Evolutionary conservation across 768 basidiomycete species (phyloP).

Genomic region (Kwoniella pini): DNA sequence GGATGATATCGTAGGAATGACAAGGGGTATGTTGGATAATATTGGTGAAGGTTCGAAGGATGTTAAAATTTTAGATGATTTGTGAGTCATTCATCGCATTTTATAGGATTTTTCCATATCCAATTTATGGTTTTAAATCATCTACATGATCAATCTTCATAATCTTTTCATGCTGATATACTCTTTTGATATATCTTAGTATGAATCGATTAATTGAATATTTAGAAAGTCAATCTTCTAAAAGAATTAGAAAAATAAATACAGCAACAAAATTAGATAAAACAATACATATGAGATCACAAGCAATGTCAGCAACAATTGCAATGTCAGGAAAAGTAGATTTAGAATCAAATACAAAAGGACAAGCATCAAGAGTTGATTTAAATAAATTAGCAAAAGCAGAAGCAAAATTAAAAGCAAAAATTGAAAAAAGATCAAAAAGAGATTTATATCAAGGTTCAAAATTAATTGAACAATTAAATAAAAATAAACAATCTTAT

Average conservation of each 20-base stretch:
- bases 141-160: too few species aligned
- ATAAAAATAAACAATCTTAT: conserved; percentile 95
- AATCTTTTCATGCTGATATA: too few species aligned
- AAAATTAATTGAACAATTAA: conserved; percentile 80
- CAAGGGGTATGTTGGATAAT: conserved; percentile 52
- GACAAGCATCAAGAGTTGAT: conserved; percentile 55
- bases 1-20: conserved; percentile 55
- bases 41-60: conserved; percentile 31
- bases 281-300: conserved; percentile 54
- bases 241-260: conserved; percentile 34
- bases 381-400: conserved; percentile 67
- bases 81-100: conserved; percentile 52
- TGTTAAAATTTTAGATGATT: conserved; percentile 42
- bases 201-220: conserved; percentile 51
- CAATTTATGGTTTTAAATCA: too few species aligned
- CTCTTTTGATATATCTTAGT: too few species aligned
- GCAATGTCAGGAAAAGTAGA: conserved; percentile 55
- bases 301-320: conserved; percentile 53
- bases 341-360: conserved; percentile 53
- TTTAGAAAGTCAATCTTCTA: conserved; percentile 49
- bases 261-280: conserved; percentile 50
- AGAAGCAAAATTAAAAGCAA: conserved; percentile 96
- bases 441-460: conserved; percentile 93
- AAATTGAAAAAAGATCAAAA: conserved; percentile 92
- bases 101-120: too few species aligned